Conservation (phyloP, 2,329 filamentous ascomycete genomes). For the Fusarium tupiense region DNA sequence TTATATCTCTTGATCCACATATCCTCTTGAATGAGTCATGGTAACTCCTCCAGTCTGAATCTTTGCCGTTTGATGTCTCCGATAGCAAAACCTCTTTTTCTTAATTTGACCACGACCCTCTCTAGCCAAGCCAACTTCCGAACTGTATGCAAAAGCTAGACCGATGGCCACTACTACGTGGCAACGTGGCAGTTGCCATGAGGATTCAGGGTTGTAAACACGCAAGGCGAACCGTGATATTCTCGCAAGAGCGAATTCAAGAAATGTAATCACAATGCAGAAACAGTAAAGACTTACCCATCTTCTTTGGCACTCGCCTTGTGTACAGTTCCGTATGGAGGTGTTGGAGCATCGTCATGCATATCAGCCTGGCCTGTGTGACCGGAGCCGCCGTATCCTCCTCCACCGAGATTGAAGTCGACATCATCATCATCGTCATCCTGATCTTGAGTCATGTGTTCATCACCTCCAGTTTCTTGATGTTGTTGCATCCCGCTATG, state of each 20-base stretch:
- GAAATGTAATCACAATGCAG: conserved; percentile 39
- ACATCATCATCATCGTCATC: conserved; percentile 67
- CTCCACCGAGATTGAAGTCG: conserved; percentile 66
- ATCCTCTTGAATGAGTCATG: conserved; percentile 34
- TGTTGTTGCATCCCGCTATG: conserved; percentile 34
- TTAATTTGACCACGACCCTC: conserved; percentile 42
- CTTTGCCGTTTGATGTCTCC: conserved; percentile 37
- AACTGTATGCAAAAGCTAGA: conserved; percentile 33
- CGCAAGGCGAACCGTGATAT: conserved; percentile 17
- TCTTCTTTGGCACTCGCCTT: conserved; percentile 72
- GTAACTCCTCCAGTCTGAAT: conserved; percentile 38
- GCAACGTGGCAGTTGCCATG: conserved; percentile 30
- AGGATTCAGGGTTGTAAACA: conserved; percentile 27
- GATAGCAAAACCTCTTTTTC: conserved; percentile 39
- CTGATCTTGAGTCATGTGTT: conserved; percentile 57
- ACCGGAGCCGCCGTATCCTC: conserved; percentile 43
- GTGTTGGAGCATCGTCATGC: conserved; percentile 47
- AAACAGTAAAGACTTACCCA: conserved; percentile 51
- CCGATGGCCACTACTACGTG: conserved; percentile 35
- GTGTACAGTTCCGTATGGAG: conserved; percentile 51
- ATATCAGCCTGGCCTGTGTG: conserved; percentile 40
- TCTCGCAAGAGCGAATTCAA: conserved; percentile 12
- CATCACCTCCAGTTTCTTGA: conserved; percentile 46
- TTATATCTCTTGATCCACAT: conserved; percentile 40
- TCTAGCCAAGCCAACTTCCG: conserved; percentile 43